Base-by-base conservation (phyloP, 805 yeast species). In the Candida xiaguanensis region DNA sequence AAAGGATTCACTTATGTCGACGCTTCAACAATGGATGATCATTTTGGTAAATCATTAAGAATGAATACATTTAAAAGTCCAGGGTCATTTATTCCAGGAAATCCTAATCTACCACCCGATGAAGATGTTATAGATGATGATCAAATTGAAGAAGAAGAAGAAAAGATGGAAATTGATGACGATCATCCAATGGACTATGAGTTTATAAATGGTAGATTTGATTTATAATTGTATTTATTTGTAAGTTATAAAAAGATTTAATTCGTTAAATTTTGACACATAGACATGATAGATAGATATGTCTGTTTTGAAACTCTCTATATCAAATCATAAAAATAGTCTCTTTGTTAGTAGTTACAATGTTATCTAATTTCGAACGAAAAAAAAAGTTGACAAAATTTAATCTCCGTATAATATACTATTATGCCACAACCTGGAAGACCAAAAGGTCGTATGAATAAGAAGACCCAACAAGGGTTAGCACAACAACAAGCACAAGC, bases 1-100 rank as follows among this genome's bases (percentile, higher is more conserved):
- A 88, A 87, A 53, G 99, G 99, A 0, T 93, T 93, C 61, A 93
- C 99, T 0, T 93, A 85, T 61, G 97, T 91, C 35, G 96, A 90
- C 59, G 97, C 86, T 46, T 83, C 95, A 18, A 78, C 95, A 22
- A 80, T 91, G 73, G 95, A 90, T 53, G 96, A 90, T 50, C 85
- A 85, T 61, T 83, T 84, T 46, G 65, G 67, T 36, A 62, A 60
- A 41, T 62, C 66, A 4, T 64, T 61, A 42, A 55, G 72, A 39
- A 57, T 52, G 49, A 63, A 65, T 50, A 52, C 65, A 2, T 70
- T 59, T 55, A 66, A 56, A 39, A 58, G 58, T 52, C 80, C 77
- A 12, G 90, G 89, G 4, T 82, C 90, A 1, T 77, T 85, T 48
- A 82, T 85, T 23, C 86, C 86, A 2, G 89, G 89, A 2, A 80